Evolutionary conservation across 75 land plant species (phyloP).

Genomic region (Chamaecyparis obtusa): DNA sequence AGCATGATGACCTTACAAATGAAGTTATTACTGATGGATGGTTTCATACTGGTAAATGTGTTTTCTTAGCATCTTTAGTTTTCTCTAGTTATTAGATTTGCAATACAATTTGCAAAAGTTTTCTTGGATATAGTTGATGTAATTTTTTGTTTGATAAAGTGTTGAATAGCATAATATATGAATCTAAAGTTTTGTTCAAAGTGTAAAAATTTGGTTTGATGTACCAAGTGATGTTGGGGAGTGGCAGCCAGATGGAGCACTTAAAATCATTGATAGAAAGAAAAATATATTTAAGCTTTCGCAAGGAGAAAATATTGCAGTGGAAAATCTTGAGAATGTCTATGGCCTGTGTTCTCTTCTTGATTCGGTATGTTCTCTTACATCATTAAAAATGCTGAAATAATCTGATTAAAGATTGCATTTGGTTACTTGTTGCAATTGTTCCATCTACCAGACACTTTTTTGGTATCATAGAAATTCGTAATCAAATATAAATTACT

Average conservation of each 20-base stretch:
- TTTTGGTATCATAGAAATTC: too few relatives aligned
- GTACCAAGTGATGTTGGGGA: conserved; percentile 93
- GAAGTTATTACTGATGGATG: conserved; percentile 94
- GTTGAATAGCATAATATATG: neutral
- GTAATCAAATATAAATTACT: too few relatives aligned
- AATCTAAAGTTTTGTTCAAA: neutral
- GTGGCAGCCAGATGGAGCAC: conserved; percentile 93
- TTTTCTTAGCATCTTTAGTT: neutral
- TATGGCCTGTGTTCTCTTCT: conserved; percentile 62
- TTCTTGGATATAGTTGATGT: neutral
- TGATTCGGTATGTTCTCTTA: conserved; percentile 69
- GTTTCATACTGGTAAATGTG: conserved; percentile 90
- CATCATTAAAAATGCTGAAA: neutral
- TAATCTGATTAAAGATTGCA: neutral
- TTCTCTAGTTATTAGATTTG: neutral
- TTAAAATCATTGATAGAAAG: conserved; percentile 97
- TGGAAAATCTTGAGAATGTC: conserved; percentile 94
- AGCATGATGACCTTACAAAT: conserved; percentile 88
- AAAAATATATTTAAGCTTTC: conserved; percentile 99
- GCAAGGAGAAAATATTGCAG: conserved; percentile 99
- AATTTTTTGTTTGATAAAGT: neutral
- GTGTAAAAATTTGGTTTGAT: neutral
- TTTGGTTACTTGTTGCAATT: neutral
- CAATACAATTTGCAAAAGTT: neutral
- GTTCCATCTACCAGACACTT: neutral